phyloP scores from a whole-genome alignment of 495 filamentous ascomycete genomes.

The Penicillium longicatenatum region DNA sequence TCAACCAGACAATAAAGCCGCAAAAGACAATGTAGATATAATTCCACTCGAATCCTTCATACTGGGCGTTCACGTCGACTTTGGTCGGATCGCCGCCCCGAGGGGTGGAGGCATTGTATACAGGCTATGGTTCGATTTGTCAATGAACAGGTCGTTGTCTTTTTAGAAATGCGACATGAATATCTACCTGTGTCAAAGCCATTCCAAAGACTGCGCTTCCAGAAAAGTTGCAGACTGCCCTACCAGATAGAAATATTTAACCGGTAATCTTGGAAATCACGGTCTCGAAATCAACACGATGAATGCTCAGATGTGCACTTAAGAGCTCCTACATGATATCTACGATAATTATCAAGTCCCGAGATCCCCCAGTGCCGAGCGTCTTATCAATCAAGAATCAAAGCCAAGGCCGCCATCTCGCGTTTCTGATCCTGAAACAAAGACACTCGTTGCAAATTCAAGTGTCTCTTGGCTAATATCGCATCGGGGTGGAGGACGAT shows the following conservation, averaged over 20 bases:
- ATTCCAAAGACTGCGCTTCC: neutral
- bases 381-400: neutral
- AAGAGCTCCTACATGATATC: neutral
- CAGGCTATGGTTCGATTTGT: conserved; percentile 27
- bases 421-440: neutral
- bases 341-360: neutral
- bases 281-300: too few relatives aligned
- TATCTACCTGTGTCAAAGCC: neutral
- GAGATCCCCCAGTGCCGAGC: neutral
- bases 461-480: neutral
- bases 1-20: conserved; percentile 58
- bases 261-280: too few relatives aligned
- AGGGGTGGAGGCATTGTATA: conserved; percentile 44
- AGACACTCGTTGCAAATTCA: neutral
- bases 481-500: neutral
- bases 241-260: too few relatives aligned
- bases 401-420: neutral
- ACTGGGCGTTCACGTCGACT: conserved; percentile 54
- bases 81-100: conserved; percentile 47
- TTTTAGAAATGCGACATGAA: neutral
- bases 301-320: too few relatives aligned
- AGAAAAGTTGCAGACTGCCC: too few relatives aligned
- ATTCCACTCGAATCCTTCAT: conserved; percentile 51
- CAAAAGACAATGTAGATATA: conserved; percentile 55
- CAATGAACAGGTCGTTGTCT: neutral